Evolutionary conservation across 257 asterid species (phyloP), one percentile per base, ranked within the genome.

Genomic region (Penstemon davidsonii): DNA sequence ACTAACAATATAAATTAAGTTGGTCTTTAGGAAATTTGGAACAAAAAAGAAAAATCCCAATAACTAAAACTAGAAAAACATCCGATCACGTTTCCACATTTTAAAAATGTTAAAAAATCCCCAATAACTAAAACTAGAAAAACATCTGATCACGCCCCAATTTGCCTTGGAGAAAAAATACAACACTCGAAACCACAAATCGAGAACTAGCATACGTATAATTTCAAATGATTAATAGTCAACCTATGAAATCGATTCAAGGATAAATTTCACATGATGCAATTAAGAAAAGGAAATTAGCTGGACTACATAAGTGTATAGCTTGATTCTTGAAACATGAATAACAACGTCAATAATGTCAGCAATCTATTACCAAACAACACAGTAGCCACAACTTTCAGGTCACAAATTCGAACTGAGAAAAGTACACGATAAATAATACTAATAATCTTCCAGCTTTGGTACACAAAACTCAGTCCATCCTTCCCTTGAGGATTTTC

Each of bases 401-500:
- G 46, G 36, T 43, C 62, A 69, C 11, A 56, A n/a, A 69, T n/a
- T 18, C 45, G 10, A 40, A 55, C n/a, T 33, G 39, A 39, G 70
- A 19, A 18, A 2, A 54, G 70, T 18, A 46, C 57, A 65, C 47
- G 12, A 12, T 11, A 39, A 33, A 38, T 56, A 18, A 56, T 38
- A 49, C 59, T 37, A 56, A 46, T 63, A 58, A 36, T 61, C 49
- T 72, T 46, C 40, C 43, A 36, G 45, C 53, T 39, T 15, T 47
- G 41, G 53, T 10, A 72, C 65, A 3, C 12, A 69, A 71, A 71
- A 49, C 55, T 75, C 75, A 76, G 70, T 91, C 98, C 98, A 91
- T 91, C 76, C 96, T 85, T 76, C 98, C 96, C 80, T 91, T 91
- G 83, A 92, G 90, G 76, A 90, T 83, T 76, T 85, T 88, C 86